A percentile compares a stretch with the other conserved stretches of the same genome.
Conservation (phyloP, 331 rosid species). For the Malus hybrid region DNA sequence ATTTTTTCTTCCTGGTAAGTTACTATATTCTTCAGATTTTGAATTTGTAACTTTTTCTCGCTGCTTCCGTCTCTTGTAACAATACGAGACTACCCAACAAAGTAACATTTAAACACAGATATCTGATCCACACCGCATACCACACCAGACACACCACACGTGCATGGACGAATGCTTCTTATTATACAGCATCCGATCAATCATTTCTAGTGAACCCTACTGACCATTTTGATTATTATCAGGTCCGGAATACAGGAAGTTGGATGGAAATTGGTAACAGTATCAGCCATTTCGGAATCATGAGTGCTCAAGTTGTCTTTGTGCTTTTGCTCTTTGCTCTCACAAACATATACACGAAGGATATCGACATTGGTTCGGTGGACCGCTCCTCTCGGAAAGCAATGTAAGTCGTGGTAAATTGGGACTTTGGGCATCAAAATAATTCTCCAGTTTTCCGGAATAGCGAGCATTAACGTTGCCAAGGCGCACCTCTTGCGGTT, state of each 20-base stretch:
- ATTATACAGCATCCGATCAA: neutral
- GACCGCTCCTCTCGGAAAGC: slow-evolving; percentile 47
- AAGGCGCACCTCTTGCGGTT: neutral
- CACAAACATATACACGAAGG: slow-evolving; percentile 64
- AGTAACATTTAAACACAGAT: neutral
- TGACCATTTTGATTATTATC: slow-evolving; percentile 15
- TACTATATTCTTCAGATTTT: slow-evolving; percentile 10
- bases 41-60: neutral
- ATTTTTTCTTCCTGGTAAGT: slow-evolving; percentile 89
- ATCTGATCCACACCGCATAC: neutral
- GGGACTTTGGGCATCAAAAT: slow-evolving; percentile 5
- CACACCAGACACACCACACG: neutral
- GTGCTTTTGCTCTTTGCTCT: slow-evolving; percentile 36
- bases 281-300: too few relatives aligned
- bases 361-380: slow-evolving; percentile 38
- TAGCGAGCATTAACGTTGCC: slow-evolving; percentile 4
- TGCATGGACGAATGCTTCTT: neutral
- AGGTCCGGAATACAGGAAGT: slow-evolving; percentile 81
- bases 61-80: too few relatives aligned
- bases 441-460: neutral
- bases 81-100: neutral
- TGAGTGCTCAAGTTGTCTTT: too few relatives aligned
- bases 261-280: slow-evolving; percentile 46
- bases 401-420: slow-evolving; percentile 27
- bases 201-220: neutral